Conservation (phyloP, 805 yeast genomes). For the Alloascoidea africana region DNA sequence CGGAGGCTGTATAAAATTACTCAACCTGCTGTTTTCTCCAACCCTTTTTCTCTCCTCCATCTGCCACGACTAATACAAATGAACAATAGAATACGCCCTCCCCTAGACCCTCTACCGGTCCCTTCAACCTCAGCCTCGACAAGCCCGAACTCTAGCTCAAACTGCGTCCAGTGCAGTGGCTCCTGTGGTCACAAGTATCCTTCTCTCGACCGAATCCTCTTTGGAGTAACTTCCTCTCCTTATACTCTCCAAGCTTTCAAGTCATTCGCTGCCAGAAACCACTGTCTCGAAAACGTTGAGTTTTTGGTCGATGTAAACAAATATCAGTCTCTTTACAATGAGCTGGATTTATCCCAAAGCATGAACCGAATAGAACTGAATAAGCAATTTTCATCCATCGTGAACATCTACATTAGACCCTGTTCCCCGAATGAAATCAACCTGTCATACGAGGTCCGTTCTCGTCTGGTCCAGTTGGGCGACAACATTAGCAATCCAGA, state of each 20-base stretch:
- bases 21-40: too few species aligned
- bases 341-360: too few species aligned
- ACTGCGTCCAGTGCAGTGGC: too few species aligned
- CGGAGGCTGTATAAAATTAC: too few species aligned
- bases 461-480: background rate
- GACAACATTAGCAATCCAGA: too few species aligned
- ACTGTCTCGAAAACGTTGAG: constrained; percentile 1
- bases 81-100: too few species aligned
- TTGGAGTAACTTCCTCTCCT: background rate
- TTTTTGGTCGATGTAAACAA: background rate
- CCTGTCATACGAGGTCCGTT: background rate
- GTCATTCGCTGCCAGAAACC: background rate
- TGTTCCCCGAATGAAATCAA: background rate
- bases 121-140: too few species aligned
- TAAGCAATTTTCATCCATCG: background rate
- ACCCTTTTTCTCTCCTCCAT: too few species aligned
- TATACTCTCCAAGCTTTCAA: background rate
- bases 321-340: background rate
- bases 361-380: background rate
- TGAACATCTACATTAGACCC: background rate
- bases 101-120: too few species aligned
- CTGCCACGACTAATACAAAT: too few species aligned
- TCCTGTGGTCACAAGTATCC: constrained; percentile 1
- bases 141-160: too few species aligned
- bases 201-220: background rate